Evolutionary conservation across 768 basidiomycete genomes (phyloP), one percentile per base, ranked within the genome.

Genomic region (Psilocybe subaeruginosa): DNA sequence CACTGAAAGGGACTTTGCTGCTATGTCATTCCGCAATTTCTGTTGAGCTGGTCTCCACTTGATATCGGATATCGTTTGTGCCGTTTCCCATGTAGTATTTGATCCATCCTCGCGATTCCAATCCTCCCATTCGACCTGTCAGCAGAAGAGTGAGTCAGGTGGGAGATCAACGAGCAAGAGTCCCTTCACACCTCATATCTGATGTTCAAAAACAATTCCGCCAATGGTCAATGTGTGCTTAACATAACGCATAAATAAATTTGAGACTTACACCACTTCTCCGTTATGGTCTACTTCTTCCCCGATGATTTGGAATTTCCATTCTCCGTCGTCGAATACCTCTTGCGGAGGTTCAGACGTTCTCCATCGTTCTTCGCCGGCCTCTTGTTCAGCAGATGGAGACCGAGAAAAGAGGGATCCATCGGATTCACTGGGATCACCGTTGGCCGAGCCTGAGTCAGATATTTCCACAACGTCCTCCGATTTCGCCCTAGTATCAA

Each of bases 61-160:
- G 5, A 72, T 67, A 19, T 70, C 62, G 9, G 29, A 60, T 51
- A 35, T 61, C 31, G 30, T 58, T 53, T 56, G 17, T 35, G 14
- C 23, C 69, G 72, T 53, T 41, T 80, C 69, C 85, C 85, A 88
- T 6, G 86, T 86, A 1, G 80, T 81, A 62, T 81, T 83, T 6
- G 85, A 82, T 0, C 80, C 83, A 64, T 87, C 82, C 1, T 59
- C 45, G 27, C 85, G 82, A 2, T 66, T 37, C 86, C 86, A 88
- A 41, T 74, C 72, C 17, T 70, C 75, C 86, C 86, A 87, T 61
- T 76, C 72, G 3, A 84, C 81, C 84, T 87, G 60, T 35, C n/a
- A 57, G 33, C 48, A 48, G 17, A 17, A 16, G 8, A 30, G 33
- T 35, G 37, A 39, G 23, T 19, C 12, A 51, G 6, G 19, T 48